phyloP scores from a whole-genome alignment of 2,329 filamentous ascomycete genomes.

The Helotiales sp. region DNA sequence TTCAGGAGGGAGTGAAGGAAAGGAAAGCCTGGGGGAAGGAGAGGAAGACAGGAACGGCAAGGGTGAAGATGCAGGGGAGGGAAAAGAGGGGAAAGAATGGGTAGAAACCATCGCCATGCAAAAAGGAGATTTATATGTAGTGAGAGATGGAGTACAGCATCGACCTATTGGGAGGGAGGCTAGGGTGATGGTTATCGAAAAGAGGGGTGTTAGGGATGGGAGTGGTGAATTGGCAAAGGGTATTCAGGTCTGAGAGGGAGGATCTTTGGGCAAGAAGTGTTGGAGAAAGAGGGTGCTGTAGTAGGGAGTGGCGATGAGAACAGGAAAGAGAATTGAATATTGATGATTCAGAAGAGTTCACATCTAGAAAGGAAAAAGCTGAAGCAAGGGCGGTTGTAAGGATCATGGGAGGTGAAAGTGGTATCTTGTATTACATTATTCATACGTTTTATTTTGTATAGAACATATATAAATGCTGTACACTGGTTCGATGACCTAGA shows the following conservation, averaged over 20 bases:
- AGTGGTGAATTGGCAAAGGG: background rate
- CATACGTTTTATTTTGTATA: background rate
- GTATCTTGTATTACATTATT: background rate
- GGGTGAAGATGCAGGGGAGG: background rate
- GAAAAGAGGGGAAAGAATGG: too few relatives aligned
- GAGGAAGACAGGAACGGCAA: too few relatives aligned
- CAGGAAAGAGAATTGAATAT: too few relatives aligned
- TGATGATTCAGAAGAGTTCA: too few relatives aligned
- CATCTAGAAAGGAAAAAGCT: too few relatives aligned
- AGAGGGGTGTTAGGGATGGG: slow-evolving; percentile 23
- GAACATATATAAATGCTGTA: background rate
- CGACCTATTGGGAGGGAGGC: slow-evolving; percentile 38
- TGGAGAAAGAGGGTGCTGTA: too few relatives aligned
- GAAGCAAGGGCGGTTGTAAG: too few relatives aligned
- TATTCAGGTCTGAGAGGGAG: background rate
- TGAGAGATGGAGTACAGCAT: slow-evolving; percentile 40
- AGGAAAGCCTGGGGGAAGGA: too few relatives aligned
- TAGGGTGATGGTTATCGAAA: slow-evolving; percentile 41
- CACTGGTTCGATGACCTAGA: too few relatives aligned
- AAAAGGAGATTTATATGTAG: slow-evolving; percentile 28
- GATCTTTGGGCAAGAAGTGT: too few relatives aligned
- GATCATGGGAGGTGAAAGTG: background rate
- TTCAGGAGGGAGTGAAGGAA: slow-evolving; percentile 26
- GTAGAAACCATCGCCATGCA: background rate
- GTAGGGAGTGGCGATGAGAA: too few relatives aligned